Percentiles rank a stretch among this genome's conserved stretches.
These are phyloP conservation scores for Penium margaritaceum DNA, from an alignment of 139 green algal species.

Conservation along the genomic window DNA sequence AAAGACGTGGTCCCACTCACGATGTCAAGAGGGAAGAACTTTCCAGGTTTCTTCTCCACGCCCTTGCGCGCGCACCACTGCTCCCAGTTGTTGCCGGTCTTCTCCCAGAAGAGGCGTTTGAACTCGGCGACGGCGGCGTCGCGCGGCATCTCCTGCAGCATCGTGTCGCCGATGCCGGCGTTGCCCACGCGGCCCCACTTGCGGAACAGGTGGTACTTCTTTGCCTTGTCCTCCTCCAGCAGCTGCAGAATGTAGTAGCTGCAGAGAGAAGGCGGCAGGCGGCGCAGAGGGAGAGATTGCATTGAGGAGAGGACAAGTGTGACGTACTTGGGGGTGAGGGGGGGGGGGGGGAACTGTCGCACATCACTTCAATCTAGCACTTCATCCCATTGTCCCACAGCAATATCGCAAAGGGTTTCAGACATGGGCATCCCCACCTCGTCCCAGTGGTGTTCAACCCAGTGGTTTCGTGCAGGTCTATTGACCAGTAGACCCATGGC, in stretches of 20 bases:
- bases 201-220: conserved; percentile 23
- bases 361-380: too few species aligned
- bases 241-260: conserved; percentile 46
- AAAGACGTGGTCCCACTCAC: conserved; percentile 6
- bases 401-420: too few species aligned
- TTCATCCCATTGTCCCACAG: too few species aligned
- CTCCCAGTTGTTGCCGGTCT: conserved; percentile 34
- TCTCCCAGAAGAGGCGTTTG: conserved; percentile 29
- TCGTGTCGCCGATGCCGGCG: conserved; percentile 15
- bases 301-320: neutral
- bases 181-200: conserved; percentile 39
- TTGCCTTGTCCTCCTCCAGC: conserved; percentile 33
- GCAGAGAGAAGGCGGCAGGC: conserved; percentile 10
- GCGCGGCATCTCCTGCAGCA: conserved; percentile 12
- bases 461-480: too few species aligned
- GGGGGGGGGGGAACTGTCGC: neutral
- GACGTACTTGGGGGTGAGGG: neutral
- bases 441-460: too few species aligned
- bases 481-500: too few species aligned
- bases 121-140: conserved; percentile 19
- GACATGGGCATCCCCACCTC: too few species aligned
- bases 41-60: conserved; percentile 36
- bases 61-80: conserved; percentile 15
- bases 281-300: conserved; percentile 5
- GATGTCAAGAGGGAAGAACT: conserved; percentile 44